Base-by-base conservation (phyloP, 139 green algal species). In the Chlorella ohadii region DNA sequence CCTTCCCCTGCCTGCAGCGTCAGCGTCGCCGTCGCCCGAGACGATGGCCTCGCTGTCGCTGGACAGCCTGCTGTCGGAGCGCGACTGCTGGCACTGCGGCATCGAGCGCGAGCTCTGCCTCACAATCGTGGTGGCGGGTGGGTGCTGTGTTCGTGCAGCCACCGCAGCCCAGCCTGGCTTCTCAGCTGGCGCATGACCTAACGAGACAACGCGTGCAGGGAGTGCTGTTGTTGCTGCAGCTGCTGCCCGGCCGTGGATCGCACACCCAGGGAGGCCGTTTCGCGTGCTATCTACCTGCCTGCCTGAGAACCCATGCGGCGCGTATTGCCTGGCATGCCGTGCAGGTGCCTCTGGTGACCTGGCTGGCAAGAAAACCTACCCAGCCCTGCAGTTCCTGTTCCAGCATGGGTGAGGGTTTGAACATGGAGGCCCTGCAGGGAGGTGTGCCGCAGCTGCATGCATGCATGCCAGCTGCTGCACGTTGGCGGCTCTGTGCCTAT, bases 301-400 rank as follows among this genome's bases (percentile, higher is more conserved):
- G n/a, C n/a, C n/a, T n/a, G n/a, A n/a, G n/a, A n/a, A n/a, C n/a
- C n/a, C n/a, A n/a, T n/a, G n/a, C n/a, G n/a, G n/a, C n/a, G n/a
- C n/a, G n/a, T n/a, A n/a, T n/a, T n/a, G n/a, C n/a, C n/a, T 55
- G 44, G 44, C 44, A 16, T 55, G 44, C 38, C 34, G 36, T 72
- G 36, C 86, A 90, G 86, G 86, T 19, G 86, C 86, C 13, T 85
- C 73, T 27, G 95, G 95, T 0, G 95, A 98, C 87, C 85, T 98
- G 22, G 95, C 95, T 1, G 94, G 94, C 73, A 98, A 98, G 86
- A 98, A 98, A 82, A 98, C 94, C 0, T 98, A 93, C 85, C 95
- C 96, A 5, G 93, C 96, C 0, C 87, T 98, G 11, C 96, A 92
- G 79, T 89, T 93, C 34, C 51, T 76, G 70, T 78, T 71, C 25